Conservation (phyloP, 768 basidiomycete species). For the Mycena metata region DNA sequence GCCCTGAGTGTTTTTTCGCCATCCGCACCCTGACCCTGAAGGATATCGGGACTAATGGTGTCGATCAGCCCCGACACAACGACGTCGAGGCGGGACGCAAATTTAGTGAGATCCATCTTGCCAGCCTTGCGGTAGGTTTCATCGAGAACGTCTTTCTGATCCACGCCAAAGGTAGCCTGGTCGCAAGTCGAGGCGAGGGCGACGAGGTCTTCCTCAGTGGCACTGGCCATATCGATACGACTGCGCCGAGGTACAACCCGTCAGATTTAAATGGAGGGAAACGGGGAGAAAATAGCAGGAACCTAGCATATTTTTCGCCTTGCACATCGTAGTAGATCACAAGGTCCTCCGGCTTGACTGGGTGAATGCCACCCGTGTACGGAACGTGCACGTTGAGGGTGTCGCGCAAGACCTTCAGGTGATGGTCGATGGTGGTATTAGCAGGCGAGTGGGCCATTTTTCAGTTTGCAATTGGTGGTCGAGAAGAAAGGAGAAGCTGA, state of each 20-base stretch:
- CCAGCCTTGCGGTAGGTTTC: conserved; percentile 49
- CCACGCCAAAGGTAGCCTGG: conserved; percentile 45
- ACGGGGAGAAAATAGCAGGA: too few relatives aligned
- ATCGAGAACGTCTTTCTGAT: conserved; percentile 46
- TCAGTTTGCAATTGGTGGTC: too few relatives aligned
- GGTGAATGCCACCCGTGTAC: conserved; percentile 16
- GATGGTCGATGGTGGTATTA: neutral
- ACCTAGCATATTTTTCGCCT: neutral
- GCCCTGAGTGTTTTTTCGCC: conserved; percentile 36
- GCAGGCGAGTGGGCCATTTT: neutral
- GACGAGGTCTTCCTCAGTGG: conserved; percentile 26
- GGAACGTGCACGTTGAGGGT: neutral
- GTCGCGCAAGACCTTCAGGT: neutral
- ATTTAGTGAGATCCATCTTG: conserved; percentile 45
- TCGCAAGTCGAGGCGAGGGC: conserved; percentile 42
- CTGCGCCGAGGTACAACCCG: neutral
- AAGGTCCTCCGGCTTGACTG: conserved; percentile 5
- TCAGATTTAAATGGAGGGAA: too few relatives aligned
- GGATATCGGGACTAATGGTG: conserved; percentile 39
- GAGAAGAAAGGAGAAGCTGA: neutral
- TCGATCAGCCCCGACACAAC: conserved; percentile 44
- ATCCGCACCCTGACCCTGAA: conserved; percentile 33
- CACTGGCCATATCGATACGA: conserved; percentile 1
- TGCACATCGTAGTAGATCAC: conserved; percentile 2
- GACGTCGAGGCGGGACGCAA: conserved; percentile 47